Percentiles rank a stretch among this genome's conserved stretches.
phyloP scores from a whole-genome alignment of 192 early-diverging fungal species.

The Backusella parvicylindrica region DNA sequence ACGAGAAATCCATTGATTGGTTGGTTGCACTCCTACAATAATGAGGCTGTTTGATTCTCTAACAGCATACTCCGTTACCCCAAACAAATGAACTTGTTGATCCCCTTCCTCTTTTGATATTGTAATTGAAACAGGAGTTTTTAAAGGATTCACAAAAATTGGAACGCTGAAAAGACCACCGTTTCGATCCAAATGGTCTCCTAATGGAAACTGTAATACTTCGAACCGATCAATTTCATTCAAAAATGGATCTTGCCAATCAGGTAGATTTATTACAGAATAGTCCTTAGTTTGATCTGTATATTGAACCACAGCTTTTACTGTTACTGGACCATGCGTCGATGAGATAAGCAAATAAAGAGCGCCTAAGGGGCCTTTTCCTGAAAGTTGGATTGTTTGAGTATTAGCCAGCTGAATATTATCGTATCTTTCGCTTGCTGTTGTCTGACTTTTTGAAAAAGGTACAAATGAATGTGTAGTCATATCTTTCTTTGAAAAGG shows the following conservation, averaged over 20 bases:
- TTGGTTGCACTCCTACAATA: neutral
- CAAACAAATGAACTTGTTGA: neutral
- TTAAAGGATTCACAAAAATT: neutral
- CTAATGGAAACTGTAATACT: neutral
- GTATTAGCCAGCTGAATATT: neutral
- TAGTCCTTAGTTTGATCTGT: neutral
- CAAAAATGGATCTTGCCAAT: neutral
- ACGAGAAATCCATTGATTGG: neutral
- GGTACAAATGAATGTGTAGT: neutral
- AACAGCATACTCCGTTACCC: neutral
- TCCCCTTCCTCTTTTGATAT: neutral
- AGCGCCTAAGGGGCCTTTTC: neutral
- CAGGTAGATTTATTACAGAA: neutral
- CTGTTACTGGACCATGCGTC: neutral
- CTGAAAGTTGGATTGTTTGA: neutral
- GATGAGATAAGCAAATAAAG: neutral
- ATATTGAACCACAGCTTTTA: neutral
- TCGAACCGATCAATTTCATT: neutral
- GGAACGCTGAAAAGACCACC: neutral
- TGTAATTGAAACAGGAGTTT: neutral
- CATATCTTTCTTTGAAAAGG: neutral
- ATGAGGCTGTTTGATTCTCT: neutral
- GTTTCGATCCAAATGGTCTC: neutral
- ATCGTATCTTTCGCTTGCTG: neutral
- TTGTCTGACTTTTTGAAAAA: neutral